Conservation (phyloP, 1,284 basidiomycete genomes). For the Coniophora puteana region DNA sequence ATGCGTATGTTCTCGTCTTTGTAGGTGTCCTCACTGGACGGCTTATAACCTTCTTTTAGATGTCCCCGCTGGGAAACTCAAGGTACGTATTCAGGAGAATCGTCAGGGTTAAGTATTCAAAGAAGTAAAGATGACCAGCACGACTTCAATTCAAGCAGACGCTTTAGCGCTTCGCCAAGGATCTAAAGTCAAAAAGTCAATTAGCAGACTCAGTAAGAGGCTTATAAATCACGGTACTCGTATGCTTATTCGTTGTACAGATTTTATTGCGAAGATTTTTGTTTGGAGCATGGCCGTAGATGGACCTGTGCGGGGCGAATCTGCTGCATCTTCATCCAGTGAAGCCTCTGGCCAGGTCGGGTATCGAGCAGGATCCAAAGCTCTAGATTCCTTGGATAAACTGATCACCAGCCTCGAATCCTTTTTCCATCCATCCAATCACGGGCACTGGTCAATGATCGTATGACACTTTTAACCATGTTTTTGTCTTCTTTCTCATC, state of each 20-base stretch:
- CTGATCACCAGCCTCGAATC: constrained; percentile 87
- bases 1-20: constrained; percentile 90
- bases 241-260: constrained; percentile 33
- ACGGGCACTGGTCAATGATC: constrained; percentile 56
- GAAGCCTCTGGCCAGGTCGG: no score
- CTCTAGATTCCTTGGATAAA: constrained; percentile 80
- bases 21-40: no score
- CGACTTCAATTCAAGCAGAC: constrained; percentile 69
- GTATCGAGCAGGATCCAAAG: constrained; percentile 79
- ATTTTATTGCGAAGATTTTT: constrained; percentile 82
- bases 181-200: constrained; percentile 74
- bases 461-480: no score
- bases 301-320: constrained; percentile 43
- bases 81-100: constrained; percentile 35
- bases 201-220: constrained; percentile 64
- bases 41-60: constrained; percentile 36
- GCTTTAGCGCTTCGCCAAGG: constrained; percentile 59
- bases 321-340: no score
- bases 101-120: constrained; percentile 1
- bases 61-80: constrained; percentile 67
- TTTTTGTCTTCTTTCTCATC: no score
- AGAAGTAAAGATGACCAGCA: constrained; percentile 49
- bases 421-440: constrained; percentile 83
- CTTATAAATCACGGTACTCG: constrained; percentile 1
- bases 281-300: constrained; percentile 93